These are phyloP conservation scores for Zygoascus sp. DNA, from an alignment of 1,139 yeast genomes.

Conservation along the genomic window DNA sequence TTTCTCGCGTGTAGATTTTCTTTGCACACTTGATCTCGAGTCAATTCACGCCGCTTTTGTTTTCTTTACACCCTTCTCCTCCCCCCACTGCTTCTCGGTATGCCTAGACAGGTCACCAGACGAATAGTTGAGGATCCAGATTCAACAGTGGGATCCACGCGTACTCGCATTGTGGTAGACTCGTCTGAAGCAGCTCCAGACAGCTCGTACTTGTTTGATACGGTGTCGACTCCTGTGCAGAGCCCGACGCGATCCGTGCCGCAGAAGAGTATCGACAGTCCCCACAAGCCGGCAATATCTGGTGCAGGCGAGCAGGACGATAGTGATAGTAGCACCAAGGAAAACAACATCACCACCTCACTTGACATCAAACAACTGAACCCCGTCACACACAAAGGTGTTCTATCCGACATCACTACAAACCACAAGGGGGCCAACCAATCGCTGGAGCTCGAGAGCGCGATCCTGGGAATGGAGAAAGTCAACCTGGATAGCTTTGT, in stretches of 20 bases:
- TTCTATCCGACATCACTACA: not conserved
- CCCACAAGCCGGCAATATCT: too few relatives aligned
- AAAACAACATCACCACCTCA: slow-evolving; percentile 8
- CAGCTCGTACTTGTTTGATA: not conserved
- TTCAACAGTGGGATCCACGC: slow-evolving; percentile 3
- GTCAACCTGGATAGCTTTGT: slow-evolving; percentile 15
- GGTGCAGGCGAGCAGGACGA: too few relatives aligned
- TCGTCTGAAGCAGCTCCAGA: not conserved
- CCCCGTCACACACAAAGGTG: slow-evolving; percentile 3
- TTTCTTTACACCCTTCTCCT: too few relatives aligned
- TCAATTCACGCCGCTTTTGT: too few relatives aligned
- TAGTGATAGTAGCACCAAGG: slow-evolving; percentile 7
- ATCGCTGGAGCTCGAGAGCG: slow-evolving; percentile 14
- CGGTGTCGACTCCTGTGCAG: slow-evolving; percentile 16
- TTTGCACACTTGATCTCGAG: too few relatives aligned
- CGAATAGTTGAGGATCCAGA: slow-evolving; percentile 4
- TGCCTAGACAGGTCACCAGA: slow-evolving; percentile 9
- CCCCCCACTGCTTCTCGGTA: not conserved
- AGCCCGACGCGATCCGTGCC: not conserved
- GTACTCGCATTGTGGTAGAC: slow-evolving; percentile 2
- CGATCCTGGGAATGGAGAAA: slow-evolving; percentile 16
- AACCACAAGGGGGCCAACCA: slow-evolving; percentile 5
- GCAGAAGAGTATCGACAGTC: not conserved
- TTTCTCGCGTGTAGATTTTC: not conserved
- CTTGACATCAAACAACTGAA: not conserved